Evolutionary conservation across 2,329 filamentous ascomycete genomes (phyloP).

Genomic region (Sporothrix humicola): DNA sequence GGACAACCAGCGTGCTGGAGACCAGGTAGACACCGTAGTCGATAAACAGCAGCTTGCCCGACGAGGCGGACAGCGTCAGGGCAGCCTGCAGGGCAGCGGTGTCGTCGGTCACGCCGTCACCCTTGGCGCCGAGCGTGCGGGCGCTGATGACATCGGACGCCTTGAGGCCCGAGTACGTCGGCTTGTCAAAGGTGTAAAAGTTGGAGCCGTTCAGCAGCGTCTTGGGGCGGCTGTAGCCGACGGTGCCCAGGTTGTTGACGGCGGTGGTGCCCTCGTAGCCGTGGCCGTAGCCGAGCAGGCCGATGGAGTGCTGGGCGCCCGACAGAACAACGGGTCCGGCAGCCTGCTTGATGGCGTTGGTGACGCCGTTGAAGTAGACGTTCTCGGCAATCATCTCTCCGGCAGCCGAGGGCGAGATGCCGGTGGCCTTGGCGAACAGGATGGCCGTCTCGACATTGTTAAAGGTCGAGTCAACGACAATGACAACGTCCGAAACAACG

Average conservation of each 20-base stretch:
- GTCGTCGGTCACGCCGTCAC: slow-evolving; percentile 76
- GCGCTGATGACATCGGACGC: slow-evolving; percentile 69
- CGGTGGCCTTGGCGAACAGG: slow-evolving; percentile 55
- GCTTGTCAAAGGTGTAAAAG: slow-evolving; percentile 74
- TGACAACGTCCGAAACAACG: slow-evolving; percentile 69
- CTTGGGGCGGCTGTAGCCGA: slow-evolving; percentile 58
- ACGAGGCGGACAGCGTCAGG: slow-evolving; percentile 59
- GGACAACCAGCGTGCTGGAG: slow-evolving; percentile 58
- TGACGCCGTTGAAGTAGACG: slow-evolving; percentile 49
- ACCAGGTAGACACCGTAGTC: slow-evolving; percentile 67
- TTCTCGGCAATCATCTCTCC: slow-evolving; percentile 57
- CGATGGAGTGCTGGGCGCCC: slow-evolving; percentile 49
- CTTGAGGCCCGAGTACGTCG: slow-evolving; percentile 68
- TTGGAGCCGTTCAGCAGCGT: slow-evolving; percentile 61
- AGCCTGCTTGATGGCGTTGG: slow-evolving; percentile 51
- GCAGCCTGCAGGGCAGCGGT: slow-evolving; percentile 66
- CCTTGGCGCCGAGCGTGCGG: slow-evolving; percentile 69
- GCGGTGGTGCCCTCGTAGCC: slow-evolving; percentile 44
- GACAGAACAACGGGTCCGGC: slow-evolving; percentile 55
- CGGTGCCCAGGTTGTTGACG: slow-evolving; percentile 42
- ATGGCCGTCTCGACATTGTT: slow-evolving; percentile 71
- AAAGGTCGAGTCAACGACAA: slow-evolving; percentile 75
- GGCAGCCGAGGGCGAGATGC: slow-evolving; percentile 45
- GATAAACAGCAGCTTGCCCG: slow-evolving; percentile 63
- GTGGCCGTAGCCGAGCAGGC: slow-evolving; percentile 48